These are phyloP conservation scores for Pseudonectria buxi DNA, from an alignment of 2,329 filamentous ascomycete genomes.

Conservation along the genomic window DNA sequence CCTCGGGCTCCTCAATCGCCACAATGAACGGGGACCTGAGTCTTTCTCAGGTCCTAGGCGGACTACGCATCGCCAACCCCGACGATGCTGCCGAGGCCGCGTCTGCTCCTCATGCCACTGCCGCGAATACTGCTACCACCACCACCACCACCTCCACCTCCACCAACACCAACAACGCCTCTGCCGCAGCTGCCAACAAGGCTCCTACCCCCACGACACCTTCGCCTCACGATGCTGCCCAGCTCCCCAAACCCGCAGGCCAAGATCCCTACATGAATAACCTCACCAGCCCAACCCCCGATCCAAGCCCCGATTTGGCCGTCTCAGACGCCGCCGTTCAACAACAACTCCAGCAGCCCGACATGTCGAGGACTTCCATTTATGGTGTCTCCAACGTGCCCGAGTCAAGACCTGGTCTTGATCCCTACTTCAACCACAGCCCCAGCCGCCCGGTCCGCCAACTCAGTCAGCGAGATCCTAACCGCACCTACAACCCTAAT, in stretches of 20 bases:
- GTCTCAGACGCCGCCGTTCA: conserved; percentile 10
- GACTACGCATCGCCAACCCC: conserved; percentile 93
- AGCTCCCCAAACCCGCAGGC: conserved; percentile 16
- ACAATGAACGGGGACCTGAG: conserved; percentile 89
- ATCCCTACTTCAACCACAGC: not conserved
- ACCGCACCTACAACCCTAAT: conserved; percentile 56
- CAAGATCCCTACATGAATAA: conserved; percentile 16
- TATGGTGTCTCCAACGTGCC: conserved; percentile 50
- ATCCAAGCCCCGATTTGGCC: conserved; percentile 7
- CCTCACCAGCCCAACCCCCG: conserved; percentile 7
- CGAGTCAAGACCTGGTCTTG: conserved; percentile 54
- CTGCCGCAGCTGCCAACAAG: conserved; percentile 5
- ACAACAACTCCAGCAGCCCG: conserved; percentile 13
- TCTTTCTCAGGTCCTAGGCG: conserved; percentile 85
- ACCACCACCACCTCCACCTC: conserved; percentile 8
- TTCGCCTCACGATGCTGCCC: conserved; percentile 16
- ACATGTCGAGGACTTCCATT: conserved; percentile 38
- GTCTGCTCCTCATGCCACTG: conserved; percentile 18
- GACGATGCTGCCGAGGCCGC: conserved; percentile 56
- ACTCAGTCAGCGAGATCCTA: conserved; percentile 55
- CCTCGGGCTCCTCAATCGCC: conserved; percentile 19
- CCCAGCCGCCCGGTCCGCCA: conserved; percentile 53
- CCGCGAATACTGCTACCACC: conserved; percentile 12
- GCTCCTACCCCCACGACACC: conserved; percentile 6
- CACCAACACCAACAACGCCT: conserved; percentile 11